Conservation (phyloP, 2,329 filamentous ascomycete genomes). For the Thyridium curvatum region DNA sequence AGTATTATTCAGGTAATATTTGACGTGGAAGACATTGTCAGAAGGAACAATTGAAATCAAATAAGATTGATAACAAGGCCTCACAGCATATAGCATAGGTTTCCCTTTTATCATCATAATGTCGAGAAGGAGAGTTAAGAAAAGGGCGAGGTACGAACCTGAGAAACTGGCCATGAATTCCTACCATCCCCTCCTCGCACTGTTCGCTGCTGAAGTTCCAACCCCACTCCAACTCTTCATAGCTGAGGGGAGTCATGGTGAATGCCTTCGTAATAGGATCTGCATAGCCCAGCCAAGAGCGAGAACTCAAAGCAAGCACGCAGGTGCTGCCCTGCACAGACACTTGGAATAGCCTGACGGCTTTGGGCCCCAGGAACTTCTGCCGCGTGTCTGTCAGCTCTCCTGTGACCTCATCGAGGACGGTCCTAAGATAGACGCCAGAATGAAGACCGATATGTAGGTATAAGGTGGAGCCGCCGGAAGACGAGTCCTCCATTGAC, state of each 20-base stretch:
- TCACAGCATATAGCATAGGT: slow-evolving; percentile 52
- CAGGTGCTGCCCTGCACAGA: slow-evolving; percentile 78
- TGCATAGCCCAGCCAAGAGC: slow-evolving; percentile 94
- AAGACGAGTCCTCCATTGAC: slow-evolving; percentile 90
- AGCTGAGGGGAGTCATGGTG: slow-evolving; percentile 86
- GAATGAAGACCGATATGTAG: slow-evolving; percentile 94
- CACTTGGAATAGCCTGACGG: slow-evolving; percentile 87
- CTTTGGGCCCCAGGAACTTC: slow-evolving; percentile 86
- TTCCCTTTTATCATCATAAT: slow-evolving; percentile 59
- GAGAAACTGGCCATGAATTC: slow-evolving; percentile 81
- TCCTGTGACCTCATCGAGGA: slow-evolving; percentile 90
- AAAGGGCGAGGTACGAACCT: slow-evolving; percentile 51
- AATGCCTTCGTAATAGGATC: slow-evolving; percentile 83
- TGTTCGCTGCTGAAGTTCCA: slow-evolving; percentile 97
- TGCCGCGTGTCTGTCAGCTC: slow-evolving; percentile 92
- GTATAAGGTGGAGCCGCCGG: slow-evolving; percentile 82
- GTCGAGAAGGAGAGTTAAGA: slow-evolving; percentile 21
- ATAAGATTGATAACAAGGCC: slow-evolving; percentile 46
- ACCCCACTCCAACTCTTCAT: slow-evolving; percentile 81
- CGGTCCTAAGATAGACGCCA: slow-evolving; percentile 90
- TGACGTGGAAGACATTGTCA: slow-evolving; percentile 45
- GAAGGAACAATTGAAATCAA: slow-evolving; percentile 95
- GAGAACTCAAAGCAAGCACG: slow-evolving; percentile 82
- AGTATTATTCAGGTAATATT: not conserved
- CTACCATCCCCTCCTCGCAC: slow-evolving; percentile 88